phyloP scores from a whole-genome alignment of 2,329 filamentous ascomycete genomes.

The Biscogniauxia marginata region DNA sequence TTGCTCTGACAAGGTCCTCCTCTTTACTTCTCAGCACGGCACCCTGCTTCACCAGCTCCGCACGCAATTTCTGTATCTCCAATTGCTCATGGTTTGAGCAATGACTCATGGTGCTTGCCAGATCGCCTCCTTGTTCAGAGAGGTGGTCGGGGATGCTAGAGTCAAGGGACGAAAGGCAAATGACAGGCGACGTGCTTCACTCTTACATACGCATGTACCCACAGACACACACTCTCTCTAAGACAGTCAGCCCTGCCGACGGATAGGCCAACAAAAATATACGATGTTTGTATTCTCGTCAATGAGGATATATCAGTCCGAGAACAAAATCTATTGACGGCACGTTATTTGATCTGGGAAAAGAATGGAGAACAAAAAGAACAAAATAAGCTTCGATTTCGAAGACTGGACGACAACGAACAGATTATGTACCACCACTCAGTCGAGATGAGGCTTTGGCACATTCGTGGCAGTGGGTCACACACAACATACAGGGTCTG shows the following conservation, averaged over 20 bases:
- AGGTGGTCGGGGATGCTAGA: conserved; percentile 14
- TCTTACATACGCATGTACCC: neutral
- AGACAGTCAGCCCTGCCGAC: conserved; percentile 20
- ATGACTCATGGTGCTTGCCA: conserved; percentile 26
- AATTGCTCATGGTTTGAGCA: conserved; percentile 23
- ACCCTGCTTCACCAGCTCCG: conserved; percentile 21
- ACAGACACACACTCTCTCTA: conserved; percentile 7
- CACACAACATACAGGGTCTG: neutral
- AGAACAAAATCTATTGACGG: conserved; percentile 19
- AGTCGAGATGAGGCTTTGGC: conserved; percentile 33
- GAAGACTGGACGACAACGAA: conserved; percentile 23
- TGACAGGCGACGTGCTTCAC: conserved; percentile 13
- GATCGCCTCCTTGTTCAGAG: conserved; percentile 11
- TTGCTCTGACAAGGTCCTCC: conserved; percentile 25
- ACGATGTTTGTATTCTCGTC: conserved; percentile 16
- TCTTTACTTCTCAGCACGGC: conserved; percentile 24
- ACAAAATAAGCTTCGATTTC: conserved; percentile 20
- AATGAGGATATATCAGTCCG: conserved; percentile 13
- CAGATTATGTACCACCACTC: conserved; percentile 32
- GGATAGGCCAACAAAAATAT: conserved; percentile 20
- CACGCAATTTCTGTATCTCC: conserved; percentile 28
- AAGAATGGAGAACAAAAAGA: conserved; percentile 20
- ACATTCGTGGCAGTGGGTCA: conserved; percentile 31
- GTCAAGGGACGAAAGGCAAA: conserved; percentile 11
- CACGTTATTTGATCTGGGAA: conserved; percentile 19